Conservation (phyloP, 139 green algal genomes). For the Chlorella sorokiniana region DNA sequence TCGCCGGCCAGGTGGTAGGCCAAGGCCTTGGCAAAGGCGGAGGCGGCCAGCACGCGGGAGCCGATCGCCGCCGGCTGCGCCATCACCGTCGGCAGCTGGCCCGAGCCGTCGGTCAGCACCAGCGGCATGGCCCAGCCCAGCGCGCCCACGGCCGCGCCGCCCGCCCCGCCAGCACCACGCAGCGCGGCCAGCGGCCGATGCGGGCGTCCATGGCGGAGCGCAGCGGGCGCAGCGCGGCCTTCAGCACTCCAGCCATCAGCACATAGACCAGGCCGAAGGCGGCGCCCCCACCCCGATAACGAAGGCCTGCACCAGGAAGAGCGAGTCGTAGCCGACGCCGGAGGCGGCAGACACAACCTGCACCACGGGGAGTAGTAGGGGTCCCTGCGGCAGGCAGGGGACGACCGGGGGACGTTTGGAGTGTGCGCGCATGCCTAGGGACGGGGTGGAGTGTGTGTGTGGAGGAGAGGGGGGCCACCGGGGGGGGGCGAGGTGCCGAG, state of each 20-base stretch:
- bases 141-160: background rate
- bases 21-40: slow-evolving; percentile 19
- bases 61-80: background rate
- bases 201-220: background rate
- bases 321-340: background rate
- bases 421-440: too few relatives aligned
- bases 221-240: background rate
- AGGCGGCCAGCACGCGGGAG: slow-evolving; percentile 2
- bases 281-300: slow-evolving; percentile 2
- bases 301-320: background rate
- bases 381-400: background rate
- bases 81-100: background rate
- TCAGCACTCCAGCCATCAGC: background rate
- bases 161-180: background rate
- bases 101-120: slow-evolving; percentile 12
- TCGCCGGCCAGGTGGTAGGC: slow-evolving; percentile 11
- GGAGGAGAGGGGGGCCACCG: too few relatives aligned
- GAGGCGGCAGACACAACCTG: background rate
- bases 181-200: background rate
- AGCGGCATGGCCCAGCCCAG: slow-evolving; percentile 30
- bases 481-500: too few relatives aligned
- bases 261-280: background rate
- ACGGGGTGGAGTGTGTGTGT: too few relatives aligned
- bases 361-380: background rate
- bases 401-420: too few relatives aligned